Evolutionary conservation across 768 basidiomycete species (phyloP).

Genomic region (Lanmaoa pseudosensibilis): DNA sequence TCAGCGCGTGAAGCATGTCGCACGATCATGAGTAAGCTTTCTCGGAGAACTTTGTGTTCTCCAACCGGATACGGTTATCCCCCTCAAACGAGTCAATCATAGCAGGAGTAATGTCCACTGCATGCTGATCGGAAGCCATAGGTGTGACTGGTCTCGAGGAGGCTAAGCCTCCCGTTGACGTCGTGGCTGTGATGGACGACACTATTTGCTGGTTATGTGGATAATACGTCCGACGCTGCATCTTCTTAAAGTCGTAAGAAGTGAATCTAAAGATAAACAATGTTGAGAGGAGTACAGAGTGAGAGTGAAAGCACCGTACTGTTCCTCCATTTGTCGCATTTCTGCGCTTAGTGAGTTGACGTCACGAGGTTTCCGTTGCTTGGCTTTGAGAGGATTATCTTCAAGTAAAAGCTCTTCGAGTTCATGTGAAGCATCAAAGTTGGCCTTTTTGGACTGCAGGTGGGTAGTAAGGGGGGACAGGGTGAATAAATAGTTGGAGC

Average conservation of each 20-base stretch:
- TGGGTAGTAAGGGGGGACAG: conserved; percentile 6
- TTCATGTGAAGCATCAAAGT: conserved; percentile 98
- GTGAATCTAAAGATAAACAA: conserved; percentile 60
- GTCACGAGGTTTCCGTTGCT: conserved; percentile 89
- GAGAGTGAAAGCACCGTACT: conserved; percentile 51
- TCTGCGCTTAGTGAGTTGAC: conserved; percentile 77
- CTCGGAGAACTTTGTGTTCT: conserved; percentile 43
- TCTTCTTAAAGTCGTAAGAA: conserved; percentile 89
- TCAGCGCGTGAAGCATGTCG: not conserved
- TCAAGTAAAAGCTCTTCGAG: conserved; percentile 93
- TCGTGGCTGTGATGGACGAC: conserved; percentile 68
- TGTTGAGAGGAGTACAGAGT: not conserved
- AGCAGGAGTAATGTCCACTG: conserved; percentile 43
- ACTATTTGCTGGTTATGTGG: conserved; percentile 71
- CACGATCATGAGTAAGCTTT: conserved; percentile 48
- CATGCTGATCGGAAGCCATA: conserved; percentile 43
- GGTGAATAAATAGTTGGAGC: not conserved
- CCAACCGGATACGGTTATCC: conserved; percentile 39
- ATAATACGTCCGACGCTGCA: conserved; percentile 89
- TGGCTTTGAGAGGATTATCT: conserved; percentile 95
- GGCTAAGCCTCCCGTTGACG: conserved; percentile 66
- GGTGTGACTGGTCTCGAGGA: conserved; percentile 78
- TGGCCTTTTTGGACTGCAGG: conserved; percentile 91
- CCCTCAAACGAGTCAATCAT: conserved; percentile 45
- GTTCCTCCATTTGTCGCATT: conserved; percentile 98